Evolutionary conservation across 1,284 basidiomycete species (phyloP), one percentile per base, ranked within the genome.

Genomic region (Tetrapyrgos nigripes): DNA sequence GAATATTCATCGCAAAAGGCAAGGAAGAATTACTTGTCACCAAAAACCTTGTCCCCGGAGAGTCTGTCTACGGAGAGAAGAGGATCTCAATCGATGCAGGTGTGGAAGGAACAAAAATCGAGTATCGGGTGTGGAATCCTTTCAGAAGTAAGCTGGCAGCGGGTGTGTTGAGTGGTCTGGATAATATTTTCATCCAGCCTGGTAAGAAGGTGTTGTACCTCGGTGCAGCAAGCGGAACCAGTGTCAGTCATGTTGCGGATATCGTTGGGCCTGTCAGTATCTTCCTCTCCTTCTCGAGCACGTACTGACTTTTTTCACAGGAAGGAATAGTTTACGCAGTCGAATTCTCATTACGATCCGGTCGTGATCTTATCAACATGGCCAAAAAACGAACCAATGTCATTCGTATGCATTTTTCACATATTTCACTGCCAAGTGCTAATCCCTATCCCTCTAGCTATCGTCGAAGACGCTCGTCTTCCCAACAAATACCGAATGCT

Each of bases 41-140:
- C 53, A 96, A 96, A 80, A 99, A 98, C 79, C 85, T 99, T 66
- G 95, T 93, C 50, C 97, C 97, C 11, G 97, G 97, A 59, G 97
- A 99, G 74, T 93, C 92, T 19, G 97, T 99, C 24, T 99, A 99
- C 76, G 97, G 97, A 66, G 97, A 99, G 80, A 99, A 99, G 84
- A 84, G 94, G 79, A 93, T 96, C 78, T 85, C 88, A 50, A 84
- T 97, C 67, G 91, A 94, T 9, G 87, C 87, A 4, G 86, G 84
- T 50, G 84, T 86, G 59, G 91, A 92, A 51, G 92, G 88, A 56
- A 91, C 89, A 60, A 99, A 99, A 82, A 84, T 90, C 68, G 97
- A 99, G 78, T 99, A 98, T 80, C 86, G 97, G 62, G 97, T 99
- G 33, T 99, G 97, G 97, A 99, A 99, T 81, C 97, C 97, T 58